Evolutionary conservation across 176 grass and related monocot species (phyloP).

Genomic region (Typha latifolia): DNA sequence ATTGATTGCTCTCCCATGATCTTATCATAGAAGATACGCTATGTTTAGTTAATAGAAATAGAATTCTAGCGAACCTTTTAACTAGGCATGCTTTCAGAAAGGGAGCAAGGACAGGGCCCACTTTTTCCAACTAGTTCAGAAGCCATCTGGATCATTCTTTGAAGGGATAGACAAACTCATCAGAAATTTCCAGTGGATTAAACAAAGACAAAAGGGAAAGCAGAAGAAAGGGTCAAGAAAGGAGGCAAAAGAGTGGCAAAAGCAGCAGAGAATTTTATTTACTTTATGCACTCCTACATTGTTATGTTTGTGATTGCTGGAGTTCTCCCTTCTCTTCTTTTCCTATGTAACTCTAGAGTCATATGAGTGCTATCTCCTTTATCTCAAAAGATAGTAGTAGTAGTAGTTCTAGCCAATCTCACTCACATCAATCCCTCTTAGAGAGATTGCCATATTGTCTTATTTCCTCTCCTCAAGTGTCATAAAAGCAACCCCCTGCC

Average conservation of each 20-base stretch:
- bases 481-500: conserved; percentile 1
- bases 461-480: not conserved
- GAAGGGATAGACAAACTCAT: conserved; percentile 4
- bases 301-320: not conserved
- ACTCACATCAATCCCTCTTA: too few species aligned
- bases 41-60: too few species aligned
- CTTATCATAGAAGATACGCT: too few species aligned
- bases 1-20: too few species aligned
- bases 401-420: too few species aligned
- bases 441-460: too few species aligned
- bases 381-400: not conserved
- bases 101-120: not conserved
- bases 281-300: not conserved
- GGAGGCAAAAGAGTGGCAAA: conserved; percentile 4
- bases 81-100: conserved; percentile 10
- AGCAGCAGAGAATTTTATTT: conserved; percentile 3
- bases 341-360: not conserved
- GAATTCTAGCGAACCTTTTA: not conserved
- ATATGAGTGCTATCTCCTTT: conserved; percentile 3
- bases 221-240: not conserved
- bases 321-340: too few species aligned
- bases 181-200: not conserved
- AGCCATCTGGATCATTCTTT: conserved; percentile 3
- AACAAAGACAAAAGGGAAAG: too few species aligned
- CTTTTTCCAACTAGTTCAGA: conserved; percentile 8